Evolutionary conservation across 2,329 filamentous ascomycete genomes (phyloP), one percentile per base, ranked within the genome.

Genomic region (Neoscytalidium dimidiatum): DNA sequence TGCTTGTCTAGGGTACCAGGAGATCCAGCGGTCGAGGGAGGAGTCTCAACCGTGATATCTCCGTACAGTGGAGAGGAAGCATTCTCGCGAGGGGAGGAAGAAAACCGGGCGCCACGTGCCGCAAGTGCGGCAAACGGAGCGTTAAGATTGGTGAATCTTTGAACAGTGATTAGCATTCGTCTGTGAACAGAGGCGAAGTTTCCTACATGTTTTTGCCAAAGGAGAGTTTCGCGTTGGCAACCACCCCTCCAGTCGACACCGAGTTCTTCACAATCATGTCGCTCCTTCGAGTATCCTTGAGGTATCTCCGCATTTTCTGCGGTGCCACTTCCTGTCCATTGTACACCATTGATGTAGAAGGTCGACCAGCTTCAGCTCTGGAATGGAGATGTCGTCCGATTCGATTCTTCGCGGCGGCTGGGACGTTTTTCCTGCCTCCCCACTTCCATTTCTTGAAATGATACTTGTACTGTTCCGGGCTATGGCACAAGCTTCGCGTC

Each of bases 391-490:
- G 43, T 46, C 67, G 63, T 26, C 49, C 66, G 13, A 71, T 71
- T 31, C 23, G 58, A 33, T 46, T 64, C 66, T 69, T 75, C 69
- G 70, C 73, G 53, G 58, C 35, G 5, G 63, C 58, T 4, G 71
- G 46, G 0, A 73, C 57, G 41, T 66, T 75, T 63, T 73, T 76
- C 52, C 66, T 72, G 62, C n/a, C n/a, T n/a, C n/a, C n/a, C n/a
- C 71, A 68, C 5, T 67, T 67, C 75, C 74, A 77, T 66, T 73
- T 73, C 41, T 67, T 72, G 67, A 77, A 70, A 3, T 72, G 71
- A 58, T 76, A 71, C 56, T 75, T 76, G 67, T 77, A 78, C 57
- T 75, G 70, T 43, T 68, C 57, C 14, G 70, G 71, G 35, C 75
- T 77, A 49, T n/a, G 31, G n/a, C n/a, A n/a, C n/a, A 33, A 21